A percentile compares a stretch with the other conserved stretches of the same genome.
These are phyloP conservation scores for Fomitopsis betulina DNA, from an alignment of 1,284 basidiomycete species.

Conservation along the genomic window DNA sequence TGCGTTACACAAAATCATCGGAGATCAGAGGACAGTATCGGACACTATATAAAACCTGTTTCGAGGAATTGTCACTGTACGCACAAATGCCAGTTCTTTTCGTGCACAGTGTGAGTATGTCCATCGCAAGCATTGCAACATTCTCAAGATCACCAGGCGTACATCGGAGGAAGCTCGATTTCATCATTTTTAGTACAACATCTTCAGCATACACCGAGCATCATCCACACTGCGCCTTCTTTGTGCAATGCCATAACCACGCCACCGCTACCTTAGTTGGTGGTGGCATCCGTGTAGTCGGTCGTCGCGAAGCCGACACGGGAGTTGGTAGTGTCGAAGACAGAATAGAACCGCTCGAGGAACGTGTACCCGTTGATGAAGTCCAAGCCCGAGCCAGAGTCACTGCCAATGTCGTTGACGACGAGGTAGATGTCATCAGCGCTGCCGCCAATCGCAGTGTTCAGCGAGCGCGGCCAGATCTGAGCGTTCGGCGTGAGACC, in stretches of 20 bases:
- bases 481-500: constrained; percentile 44
- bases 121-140: too few species aligned
- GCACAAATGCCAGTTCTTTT: too few species aligned
- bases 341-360: constrained; percentile 60
- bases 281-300: constrained; percentile 48
- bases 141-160: too few species aligned
- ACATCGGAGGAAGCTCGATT: too few species aligned
- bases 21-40: too few species aligned
- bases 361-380: constrained; percentile 34
- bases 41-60: too few species aligned
- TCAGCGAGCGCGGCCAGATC: constrained; percentile 37
- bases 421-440: constrained; percentile 41
- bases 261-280: constrained; percentile 36
- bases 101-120: too few species aligned
- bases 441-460: background rate
- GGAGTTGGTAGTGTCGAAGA: constrained; percentile 52
- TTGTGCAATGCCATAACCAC: background rate
- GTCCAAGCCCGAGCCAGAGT: constrained; percentile 26
- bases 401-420: constrained; percentile 26
- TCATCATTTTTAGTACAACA: too few species aligned
- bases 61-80: too few species aligned
- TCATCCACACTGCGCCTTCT: too few species aligned
- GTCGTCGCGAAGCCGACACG: constrained; percentile 43
- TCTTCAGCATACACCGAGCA: too few species aligned
- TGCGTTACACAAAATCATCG: too few species aligned